phyloP scores from a whole-genome alignment of 1,139 yeast species.

The Blastobotrys ciferrii region DNA sequence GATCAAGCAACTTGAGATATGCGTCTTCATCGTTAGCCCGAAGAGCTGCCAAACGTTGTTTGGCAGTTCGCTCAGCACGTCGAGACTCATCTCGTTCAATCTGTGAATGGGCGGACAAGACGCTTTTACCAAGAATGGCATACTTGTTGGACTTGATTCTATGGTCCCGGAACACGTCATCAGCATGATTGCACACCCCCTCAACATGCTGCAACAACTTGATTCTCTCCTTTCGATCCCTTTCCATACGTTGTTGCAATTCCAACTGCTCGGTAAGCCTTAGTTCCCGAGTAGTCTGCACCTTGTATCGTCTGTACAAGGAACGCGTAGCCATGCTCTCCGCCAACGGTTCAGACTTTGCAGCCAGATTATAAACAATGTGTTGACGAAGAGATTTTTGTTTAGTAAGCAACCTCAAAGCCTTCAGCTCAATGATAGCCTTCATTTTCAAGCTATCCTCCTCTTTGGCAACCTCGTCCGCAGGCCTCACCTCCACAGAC shows the following conservation, averaged over 20 bases:
- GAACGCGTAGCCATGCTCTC: conserved; percentile 37
- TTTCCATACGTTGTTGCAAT: conserved; percentile 53
- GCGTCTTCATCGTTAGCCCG: conserved; percentile 98
- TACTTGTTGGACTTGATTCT: conserved; percentile 19
- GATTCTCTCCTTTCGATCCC: conserved; percentile 43
- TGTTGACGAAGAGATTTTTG: conserved; percentile 84
- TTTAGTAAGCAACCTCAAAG: conserved; percentile 72
- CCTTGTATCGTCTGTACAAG: conserved; percentile 52
- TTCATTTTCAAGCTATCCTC: conserved; percentile 49
- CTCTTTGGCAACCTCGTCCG: conserved; percentile 48
- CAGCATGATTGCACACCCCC: conserved; percentile 40
- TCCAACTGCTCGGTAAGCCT: conserved; percentile 62
- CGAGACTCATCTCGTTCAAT: conserved; percentile 89
- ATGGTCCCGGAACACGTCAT: conserved; percentile 34
- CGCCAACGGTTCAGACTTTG: conserved; percentile 33
- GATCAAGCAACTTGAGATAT: conserved; percentile 87
- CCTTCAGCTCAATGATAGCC: conserved; percentile 78
- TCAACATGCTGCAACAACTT: conserved; percentile 37
- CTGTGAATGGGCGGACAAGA: conserved; percentile 58
- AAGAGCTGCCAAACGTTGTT: conserved; percentile 96
- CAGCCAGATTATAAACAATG: conserved; percentile 62
- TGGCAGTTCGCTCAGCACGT: conserved; percentile 86
- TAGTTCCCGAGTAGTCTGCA: conserved; percentile 60
- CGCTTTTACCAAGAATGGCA: conserved; percentile 40
- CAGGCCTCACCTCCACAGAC: conserved; percentile 40